Evolutionary conservation across 176 grass and related monocot species (phyloP).

Genomic region (Themeda triandra): DNA sequence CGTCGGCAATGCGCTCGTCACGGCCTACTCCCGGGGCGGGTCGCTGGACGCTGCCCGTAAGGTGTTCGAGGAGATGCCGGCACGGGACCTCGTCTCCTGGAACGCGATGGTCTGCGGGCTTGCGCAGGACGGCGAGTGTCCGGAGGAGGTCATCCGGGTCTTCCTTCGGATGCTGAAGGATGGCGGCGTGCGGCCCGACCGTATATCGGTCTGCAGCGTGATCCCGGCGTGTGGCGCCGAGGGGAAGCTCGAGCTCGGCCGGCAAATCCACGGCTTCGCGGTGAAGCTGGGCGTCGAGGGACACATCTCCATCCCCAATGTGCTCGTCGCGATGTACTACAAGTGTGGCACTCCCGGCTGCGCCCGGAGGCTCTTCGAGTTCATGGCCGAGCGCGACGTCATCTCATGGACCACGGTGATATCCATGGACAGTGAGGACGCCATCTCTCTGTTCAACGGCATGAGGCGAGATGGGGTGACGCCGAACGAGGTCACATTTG

Average conservation of each 20-base stretch:
- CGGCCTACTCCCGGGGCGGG: constrained; percentile 50
- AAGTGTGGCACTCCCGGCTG: constrained; percentile 32
- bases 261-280: constrained; percentile 66
- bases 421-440: constrained; percentile 61
- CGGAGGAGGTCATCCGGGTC: constrained; percentile 37
- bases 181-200: constrained; percentile 42
- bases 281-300: constrained; percentile 55
- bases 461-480: constrained; percentile 56
- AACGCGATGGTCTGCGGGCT: constrained; percentile 74
- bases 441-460: constrained; percentile 44
- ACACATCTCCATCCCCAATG: constrained; percentile 54
- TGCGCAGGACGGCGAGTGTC: constrained; percentile 49
- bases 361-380: constrained; percentile 44
- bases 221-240: constrained; percentile 45
- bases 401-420: constrained; percentile 85
- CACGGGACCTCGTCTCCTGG: constrained; percentile 67
- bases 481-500: constrained; percentile 89
- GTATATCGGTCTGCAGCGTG: constrained; percentile 69
- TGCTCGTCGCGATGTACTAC: constrained; percentile 90
- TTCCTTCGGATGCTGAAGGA: constrained; percentile 66
- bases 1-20: constrained; percentile 70
- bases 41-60: constrained; percentile 37
- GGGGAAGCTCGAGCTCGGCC: constrained; percentile 42
- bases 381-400: constrained; percentile 56
- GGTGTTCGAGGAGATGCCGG: constrained; percentile 67